A percentile compares a stretch with the other conserved stretches of the same genome.
Evolutionary conservation across 345 rosid species (phyloP).

Genomic region (Eucalyptus viminalis): DNA sequence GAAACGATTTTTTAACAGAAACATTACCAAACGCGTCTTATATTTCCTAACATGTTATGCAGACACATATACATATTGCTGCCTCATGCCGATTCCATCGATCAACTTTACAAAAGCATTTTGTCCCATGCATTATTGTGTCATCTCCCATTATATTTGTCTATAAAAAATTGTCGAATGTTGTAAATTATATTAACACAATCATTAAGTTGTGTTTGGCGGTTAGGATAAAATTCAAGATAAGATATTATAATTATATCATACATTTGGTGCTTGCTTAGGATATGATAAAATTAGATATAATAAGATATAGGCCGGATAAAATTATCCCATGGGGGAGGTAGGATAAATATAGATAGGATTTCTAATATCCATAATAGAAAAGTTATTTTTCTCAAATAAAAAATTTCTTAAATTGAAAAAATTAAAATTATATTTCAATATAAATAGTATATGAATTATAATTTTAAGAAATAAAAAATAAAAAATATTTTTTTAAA

Average conservation of each 20-base stretch:
- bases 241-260: accelerated
- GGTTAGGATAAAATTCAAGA: accelerated
- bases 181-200: background rate
- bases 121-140: background rate
- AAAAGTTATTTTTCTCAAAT: too few species aligned
- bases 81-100: accelerated
- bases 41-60: too few species aligned
- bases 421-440: too few species aligned
- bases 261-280: accelerated
- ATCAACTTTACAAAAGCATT: background rate
- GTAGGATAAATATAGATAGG: accelerated
- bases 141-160: background rate
- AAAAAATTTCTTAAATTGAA: too few species aligned
- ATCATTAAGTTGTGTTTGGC: accelerated
- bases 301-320: accelerated
- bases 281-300: accelerated
- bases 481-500: too few species aligned
- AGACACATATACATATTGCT: background rate
- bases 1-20: too few species aligned
- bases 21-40: too few species aligned
- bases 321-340: accelerated
- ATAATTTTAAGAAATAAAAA: too few species aligned
- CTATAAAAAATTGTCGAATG: background rate
- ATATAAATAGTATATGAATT: too few species aligned
- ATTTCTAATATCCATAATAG: accelerated